Conservation (phyloP, 148 eudicot genomes). For the Rhododendron mucronatum region DNA sequence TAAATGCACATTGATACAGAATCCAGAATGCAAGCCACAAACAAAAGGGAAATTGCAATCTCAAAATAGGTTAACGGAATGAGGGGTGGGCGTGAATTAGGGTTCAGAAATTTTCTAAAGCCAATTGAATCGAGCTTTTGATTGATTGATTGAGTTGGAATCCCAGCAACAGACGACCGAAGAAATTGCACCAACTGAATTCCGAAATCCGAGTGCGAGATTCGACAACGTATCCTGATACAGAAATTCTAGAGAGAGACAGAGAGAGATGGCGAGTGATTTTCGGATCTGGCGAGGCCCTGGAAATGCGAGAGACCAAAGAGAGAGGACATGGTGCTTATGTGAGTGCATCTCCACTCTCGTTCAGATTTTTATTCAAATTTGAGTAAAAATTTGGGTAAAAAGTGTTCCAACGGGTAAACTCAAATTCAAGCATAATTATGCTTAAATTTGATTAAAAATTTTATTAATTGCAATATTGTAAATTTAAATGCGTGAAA, state of each 20-base stretch:
- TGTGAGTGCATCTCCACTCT: too few species aligned
- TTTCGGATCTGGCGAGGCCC: slow-evolving; percentile 16
- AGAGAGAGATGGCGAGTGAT: slow-evolving; percentile 9
- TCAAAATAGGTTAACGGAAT: neutral
- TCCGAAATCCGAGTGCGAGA: neutral
- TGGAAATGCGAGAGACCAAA: too few species aligned
- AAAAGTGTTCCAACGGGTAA: too few species aligned
- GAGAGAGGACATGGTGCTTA: too few species aligned
- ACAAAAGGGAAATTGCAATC: neutral
- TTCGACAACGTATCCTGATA: neutral
- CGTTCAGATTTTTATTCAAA: too few species aligned
- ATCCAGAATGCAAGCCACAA: neutral
- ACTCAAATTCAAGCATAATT: too few species aligned
- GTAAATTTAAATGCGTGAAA: too few species aligned
- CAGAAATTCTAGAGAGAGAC: neutral
- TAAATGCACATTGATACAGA: slow-evolving; percentile 25
- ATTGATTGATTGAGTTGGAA: neutral
- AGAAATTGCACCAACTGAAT: neutral
- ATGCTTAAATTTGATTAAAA: too few species aligned
- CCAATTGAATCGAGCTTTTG: neutral
- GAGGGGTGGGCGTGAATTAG: neutral
- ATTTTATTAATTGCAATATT: too few species aligned
- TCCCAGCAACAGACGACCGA: neutral
- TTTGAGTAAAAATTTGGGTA: too few species aligned
- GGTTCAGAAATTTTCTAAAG: neutral